These are phyloP conservation scores for Anisodus tanguticus DNA, from an alignment of 257 asterid species.

Conservation along the genomic window DNA sequence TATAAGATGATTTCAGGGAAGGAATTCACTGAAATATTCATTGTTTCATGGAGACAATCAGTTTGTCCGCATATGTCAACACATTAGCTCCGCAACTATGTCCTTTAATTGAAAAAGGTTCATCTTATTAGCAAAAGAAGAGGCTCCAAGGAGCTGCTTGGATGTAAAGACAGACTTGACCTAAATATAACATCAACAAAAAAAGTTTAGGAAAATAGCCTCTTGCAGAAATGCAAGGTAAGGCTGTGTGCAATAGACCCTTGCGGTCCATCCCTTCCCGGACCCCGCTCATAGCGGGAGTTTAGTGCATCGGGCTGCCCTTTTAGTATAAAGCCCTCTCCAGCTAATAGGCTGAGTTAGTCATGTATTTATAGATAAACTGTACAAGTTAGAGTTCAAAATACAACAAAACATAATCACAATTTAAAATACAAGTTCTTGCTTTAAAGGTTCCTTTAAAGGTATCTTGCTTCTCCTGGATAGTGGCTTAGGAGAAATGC, in stretches of 20 bases:
- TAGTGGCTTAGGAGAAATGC: too few relatives aligned
- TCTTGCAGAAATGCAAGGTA: too few relatives aligned
- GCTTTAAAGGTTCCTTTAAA: too few relatives aligned
- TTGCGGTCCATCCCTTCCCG: too few relatives aligned
- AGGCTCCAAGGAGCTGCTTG: slow-evolving; percentile 16
- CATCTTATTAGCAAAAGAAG: not conserved
- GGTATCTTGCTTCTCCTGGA: too few relatives aligned
- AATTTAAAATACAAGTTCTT: slow-evolving; percentile 15
- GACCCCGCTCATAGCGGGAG: too few relatives aligned
- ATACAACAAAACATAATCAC: not conserved
- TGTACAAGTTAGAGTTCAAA: slow-evolving; percentile 2
- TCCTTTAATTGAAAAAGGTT: not conserved
- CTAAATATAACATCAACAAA: slow-evolving; percentile 12
- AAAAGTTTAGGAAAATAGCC: not conserved
- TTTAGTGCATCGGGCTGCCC: too few relatives aligned
- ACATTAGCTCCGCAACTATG: not conserved
- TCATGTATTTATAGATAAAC: slow-evolving; percentile 8
- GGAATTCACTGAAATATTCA: not conserved
- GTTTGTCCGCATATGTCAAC: not conserved
- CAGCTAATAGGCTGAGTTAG: not conserved
- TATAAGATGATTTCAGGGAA: slow-evolving; percentile 12
- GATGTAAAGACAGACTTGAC: slow-evolving; percentile 18
- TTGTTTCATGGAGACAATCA: not conserved
- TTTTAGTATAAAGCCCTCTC: not conserved
- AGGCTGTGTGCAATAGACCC: too few relatives aligned